Percentiles rank a stretch among this genome's conserved stretches.
phyloP scores from a whole-genome alignment of 2,329 filamentous ascomycete genomes.

The Penicillium sp. region DNA sequence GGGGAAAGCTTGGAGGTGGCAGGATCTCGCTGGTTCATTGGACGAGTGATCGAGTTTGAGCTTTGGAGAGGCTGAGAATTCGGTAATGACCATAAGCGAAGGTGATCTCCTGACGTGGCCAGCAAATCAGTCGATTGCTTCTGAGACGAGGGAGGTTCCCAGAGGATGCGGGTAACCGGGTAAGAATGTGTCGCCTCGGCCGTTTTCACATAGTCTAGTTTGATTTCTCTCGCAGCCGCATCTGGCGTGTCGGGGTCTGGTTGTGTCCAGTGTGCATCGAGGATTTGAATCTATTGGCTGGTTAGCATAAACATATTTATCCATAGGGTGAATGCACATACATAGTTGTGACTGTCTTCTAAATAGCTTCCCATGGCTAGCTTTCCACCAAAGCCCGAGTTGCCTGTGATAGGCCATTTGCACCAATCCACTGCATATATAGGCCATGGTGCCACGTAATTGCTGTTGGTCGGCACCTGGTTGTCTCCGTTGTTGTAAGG shows the following conservation, averaged over 20 bases:
- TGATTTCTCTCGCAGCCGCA: slow-evolving; percentile 62
- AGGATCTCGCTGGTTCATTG: slow-evolving; percentile 60
- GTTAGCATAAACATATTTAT: slow-evolving; percentile 14
- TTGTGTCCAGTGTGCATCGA: slow-evolving; percentile 79
- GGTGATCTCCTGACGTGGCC: slow-evolving; percentile 90
- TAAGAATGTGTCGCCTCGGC: slow-evolving; percentile 98
- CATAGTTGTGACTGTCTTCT: slow-evolving; percentile 97
- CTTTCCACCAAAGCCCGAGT: slow-evolving; percentile 72
- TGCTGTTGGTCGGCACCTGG: slow-evolving; percentile 72
- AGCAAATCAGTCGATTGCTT: slow-evolving; percentile 95
- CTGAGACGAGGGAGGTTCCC: slow-evolving; percentile 92
- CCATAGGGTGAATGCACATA: slow-evolving; percentile 46
- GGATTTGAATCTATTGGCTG: slow-evolving; percentile 79
- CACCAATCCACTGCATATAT: slow-evolving; percentile 99
- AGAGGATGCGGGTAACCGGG: slow-evolving; percentile 89
- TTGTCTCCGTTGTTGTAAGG: slow-evolving; percentile 65
- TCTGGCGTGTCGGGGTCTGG: slow-evolving; percentile 67
- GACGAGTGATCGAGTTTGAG: slow-evolving; percentile 68
- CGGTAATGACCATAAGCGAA: slow-evolving; percentile 90
- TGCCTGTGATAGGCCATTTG: slow-evolving; percentile 82
- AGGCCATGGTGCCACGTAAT: slow-evolving; percentile 90
- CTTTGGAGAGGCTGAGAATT: slow-evolving; percentile 58
- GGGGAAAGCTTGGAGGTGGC: slow-evolving; percentile 83
- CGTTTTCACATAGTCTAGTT: slow-evolving; percentile 84
- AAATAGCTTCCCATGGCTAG: slow-evolving; percentile 93